Conservation (phyloP, 495 filamentous ascomycete species). For the Penicillium macrosclerotiorum region DNA sequence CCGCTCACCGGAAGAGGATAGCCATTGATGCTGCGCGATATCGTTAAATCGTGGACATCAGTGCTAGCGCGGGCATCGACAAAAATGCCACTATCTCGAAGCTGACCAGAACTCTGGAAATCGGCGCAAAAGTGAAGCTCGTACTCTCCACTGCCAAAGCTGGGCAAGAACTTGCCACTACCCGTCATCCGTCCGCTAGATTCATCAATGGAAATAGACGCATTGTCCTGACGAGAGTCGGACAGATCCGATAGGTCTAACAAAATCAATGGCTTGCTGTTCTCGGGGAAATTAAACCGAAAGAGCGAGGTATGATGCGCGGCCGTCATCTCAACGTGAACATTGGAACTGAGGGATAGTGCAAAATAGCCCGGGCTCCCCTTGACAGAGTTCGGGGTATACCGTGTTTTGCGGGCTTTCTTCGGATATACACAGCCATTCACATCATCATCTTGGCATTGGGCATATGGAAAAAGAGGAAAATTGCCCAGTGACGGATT, state of each 20-base stretch:
- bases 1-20: conserved; percentile 59
- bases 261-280: conserved; percentile 56
- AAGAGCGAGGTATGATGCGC: conserved; percentile 63
- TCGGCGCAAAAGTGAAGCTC: conserved; percentile 67
- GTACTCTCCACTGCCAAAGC: conserved; percentile 63
- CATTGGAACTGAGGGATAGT: conserved; percentile 57
- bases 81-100: conserved; percentile 43
- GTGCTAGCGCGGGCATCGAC: conserved; percentile 41
- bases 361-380: conserved; percentile 70
- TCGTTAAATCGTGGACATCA: conserved; percentile 54
- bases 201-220: conserved; percentile 55
- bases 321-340: conserved; percentile 62
- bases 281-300: conserved; percentile 59
- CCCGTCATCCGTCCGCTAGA: conserved; percentile 66
- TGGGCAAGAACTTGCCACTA: conserved; percentile 63
- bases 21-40: conserved; percentile 67
- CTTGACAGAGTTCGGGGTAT: conserved; percentile 53
- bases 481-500: conserved; percentile 74
- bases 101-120: conserved; percentile 51
- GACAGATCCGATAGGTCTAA: conserved; percentile 70
- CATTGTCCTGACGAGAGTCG: conserved; percentile 64
- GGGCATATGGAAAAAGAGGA: conserved; percentile 65
- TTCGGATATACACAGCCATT: conserved; percentile 67
- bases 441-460: conserved; percentile 61
- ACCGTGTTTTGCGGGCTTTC: conserved; percentile 43